Conservation (phyloP, 441 rosid species). For the Gossypium gossypioides region DNA sequence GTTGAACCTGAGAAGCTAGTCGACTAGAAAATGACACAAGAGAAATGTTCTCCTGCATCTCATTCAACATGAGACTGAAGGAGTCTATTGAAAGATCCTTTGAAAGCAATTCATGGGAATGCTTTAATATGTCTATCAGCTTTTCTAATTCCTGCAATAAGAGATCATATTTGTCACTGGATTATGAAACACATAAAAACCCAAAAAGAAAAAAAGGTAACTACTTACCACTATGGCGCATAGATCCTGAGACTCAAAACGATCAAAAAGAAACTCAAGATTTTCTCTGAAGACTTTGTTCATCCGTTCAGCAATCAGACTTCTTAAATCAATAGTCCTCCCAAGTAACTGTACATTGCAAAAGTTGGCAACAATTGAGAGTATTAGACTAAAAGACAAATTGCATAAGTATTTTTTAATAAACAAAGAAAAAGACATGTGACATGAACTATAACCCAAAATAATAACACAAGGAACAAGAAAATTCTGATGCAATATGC, state of each 20-base stretch:
- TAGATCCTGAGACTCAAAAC: conserved; percentile 93
- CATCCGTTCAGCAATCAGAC: conserved; percentile 81
- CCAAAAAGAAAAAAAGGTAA: conserved; percentile 4
- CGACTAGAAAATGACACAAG: conserved; percentile 95
- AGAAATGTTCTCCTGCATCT: conserved; percentile 94
- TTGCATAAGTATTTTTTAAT: not conserved
- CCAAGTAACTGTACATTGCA: conserved; percentile 69
- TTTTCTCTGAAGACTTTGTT: conserved; percentile 93
- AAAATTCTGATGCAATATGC: conserved; percentile 3
- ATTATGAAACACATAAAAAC: conserved; percentile 12
- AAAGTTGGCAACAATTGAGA: conserved; percentile 16
- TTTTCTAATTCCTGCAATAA: conserved; percentile 83
- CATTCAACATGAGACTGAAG: conserved; percentile 77
- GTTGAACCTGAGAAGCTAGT: conserved; percentile 89
- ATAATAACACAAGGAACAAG: not conserved
- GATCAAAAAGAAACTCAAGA: conserved; percentile 90
- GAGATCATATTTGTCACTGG: conserved; percentile 11
- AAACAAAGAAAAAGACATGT: not conserved
- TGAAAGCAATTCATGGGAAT: conserved; percentile 72
- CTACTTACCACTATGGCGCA: conserved; percentile 80
- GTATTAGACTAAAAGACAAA: conserved; percentile 14
- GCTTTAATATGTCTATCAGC: conserved; percentile 66
- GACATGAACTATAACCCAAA: not conserved
- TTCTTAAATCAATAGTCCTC: conserved; percentile 84
- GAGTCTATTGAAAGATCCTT: conserved; percentile 76